Base-by-base conservation (phyloP, 306 rosid genomes). In the Cajanus cajan region DNA sequence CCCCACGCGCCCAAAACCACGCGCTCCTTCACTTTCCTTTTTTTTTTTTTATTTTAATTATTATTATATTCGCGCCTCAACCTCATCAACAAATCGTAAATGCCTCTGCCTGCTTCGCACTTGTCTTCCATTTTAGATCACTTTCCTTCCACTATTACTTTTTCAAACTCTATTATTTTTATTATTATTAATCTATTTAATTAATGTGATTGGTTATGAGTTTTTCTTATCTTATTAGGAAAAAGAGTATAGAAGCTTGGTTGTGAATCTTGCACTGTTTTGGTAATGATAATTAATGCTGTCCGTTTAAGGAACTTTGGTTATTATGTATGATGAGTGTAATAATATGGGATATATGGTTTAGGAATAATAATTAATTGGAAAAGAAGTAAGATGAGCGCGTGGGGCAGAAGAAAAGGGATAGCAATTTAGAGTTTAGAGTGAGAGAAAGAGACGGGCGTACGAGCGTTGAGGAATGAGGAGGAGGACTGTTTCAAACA, bases 1-100 rank as follows among this genome's bases (percentile, higher is more conserved):
- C 5, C 6, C 25, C 88, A 86, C 88, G 85, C 86, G 86, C 82
- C 7, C 0, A n/a, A n/a, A n/a, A n/a, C n/a, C n/a, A n/a, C n/a
- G n/a, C n/a, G n/a, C n/a, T n/a, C n/a, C n/a, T n/a, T n/a, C n/a
- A n/a, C n/a, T n/a, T n/a, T n/a, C n/a, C n/a, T n/a, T n/a, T n/a
- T n/a, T n/a, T n/a, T n/a, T n/a, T n/a, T n/a, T n/a, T n/a, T n/a
- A n/a, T n/a, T n/a, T n/a, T n/a, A n/a, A n/a, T n/a, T n/a, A n/a
- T n/a, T n/a, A n/a, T n/a, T 10, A 44, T 57, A 40, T 59, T 43
- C 36, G 37, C 5, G n/a, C 61, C 61, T 41, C 69, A 62, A n/a
- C n/a, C n/a, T n/a, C n/a, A n/a, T 68, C 82, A 11, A 54, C 76
- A 8, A 52, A 40, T 76, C 21, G 58, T 78, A 68, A 50, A 71